Evolutionary conservation across 176 grass and related monocot genomes (phyloP).

Genomic region (Urochloa ruziziensis): DNA sequence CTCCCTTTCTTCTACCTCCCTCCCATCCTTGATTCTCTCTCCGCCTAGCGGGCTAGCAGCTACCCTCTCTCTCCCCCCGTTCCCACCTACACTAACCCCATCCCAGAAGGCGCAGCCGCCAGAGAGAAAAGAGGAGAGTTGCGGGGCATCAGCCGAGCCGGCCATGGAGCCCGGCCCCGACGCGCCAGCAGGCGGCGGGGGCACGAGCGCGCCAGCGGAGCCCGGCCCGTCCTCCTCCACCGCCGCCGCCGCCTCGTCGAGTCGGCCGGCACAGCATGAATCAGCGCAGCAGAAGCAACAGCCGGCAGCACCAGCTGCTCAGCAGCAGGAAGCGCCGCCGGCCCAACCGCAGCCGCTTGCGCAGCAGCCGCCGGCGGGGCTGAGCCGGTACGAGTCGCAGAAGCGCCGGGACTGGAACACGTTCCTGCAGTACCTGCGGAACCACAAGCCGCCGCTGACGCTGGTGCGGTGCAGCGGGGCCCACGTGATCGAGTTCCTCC

Average conservation of each 20-base stretch:
- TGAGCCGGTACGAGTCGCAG: constrained; percentile 91
- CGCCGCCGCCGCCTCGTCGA: not conserved
- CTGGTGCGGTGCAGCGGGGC: constrained; percentile 69
- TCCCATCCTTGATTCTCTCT: constrained; percentile 20
- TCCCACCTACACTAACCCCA: not conserved
- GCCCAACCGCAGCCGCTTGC: constrained; percentile 37
- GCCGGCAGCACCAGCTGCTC: not conserved
- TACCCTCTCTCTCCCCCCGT: not conserved
- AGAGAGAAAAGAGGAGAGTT: not conserved
- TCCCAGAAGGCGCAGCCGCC: not conserved
- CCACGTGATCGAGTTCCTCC: constrained; percentile 87
- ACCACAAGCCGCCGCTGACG: constrained; percentile 84
- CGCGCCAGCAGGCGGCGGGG: constrained; percentile 23
- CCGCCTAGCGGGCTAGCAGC: too few species aligned
- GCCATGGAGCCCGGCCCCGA: constrained; percentile 59
- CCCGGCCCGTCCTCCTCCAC: not conserved
- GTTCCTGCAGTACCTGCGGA: constrained; percentile 85
- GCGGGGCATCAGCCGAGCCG: not conserved
- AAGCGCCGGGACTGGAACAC: constrained; percentile 96
- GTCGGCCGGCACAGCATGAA: not conserved
- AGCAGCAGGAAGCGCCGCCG: not conserved
- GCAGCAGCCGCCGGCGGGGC: constrained; percentile 22
- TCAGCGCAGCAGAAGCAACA: not conserved
- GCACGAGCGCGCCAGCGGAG: constrained; percentile 19
- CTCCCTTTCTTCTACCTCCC: constrained; percentile 29